These are phyloP conservation scores for Zygoascus ofunaensis DNA, from an alignment of 805 yeast species.

Conservation along the genomic window DNA sequence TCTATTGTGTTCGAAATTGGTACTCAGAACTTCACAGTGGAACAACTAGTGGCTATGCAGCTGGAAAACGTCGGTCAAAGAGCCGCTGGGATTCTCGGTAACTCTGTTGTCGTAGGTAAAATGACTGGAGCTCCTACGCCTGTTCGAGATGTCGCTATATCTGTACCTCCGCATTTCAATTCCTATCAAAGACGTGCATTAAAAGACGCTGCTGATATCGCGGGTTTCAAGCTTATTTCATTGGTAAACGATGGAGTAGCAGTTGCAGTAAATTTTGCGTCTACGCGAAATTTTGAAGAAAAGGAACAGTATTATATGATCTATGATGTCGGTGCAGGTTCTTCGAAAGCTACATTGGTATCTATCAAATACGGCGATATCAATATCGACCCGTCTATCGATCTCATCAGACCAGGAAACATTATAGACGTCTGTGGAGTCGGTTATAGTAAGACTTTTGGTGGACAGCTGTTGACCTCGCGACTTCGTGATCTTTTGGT, in stretches of 20 bases:
- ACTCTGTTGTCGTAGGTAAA: constrained; percentile 36
- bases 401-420: constrained; percentile 20
- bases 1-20: constrained; percentile 50
- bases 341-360: constrained; percentile 79
- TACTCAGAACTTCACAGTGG: constrained; percentile 46
- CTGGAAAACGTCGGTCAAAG: constrained; percentile 55
- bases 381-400: constrained; percentile 6
- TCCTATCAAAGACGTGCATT: constrained; percentile 62
- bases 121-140: background rate
- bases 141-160: constrained; percentile 58
- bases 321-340: constrained; percentile 89
- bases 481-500: constrained; percentile 52
- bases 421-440: constrained; percentile 59
- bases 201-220: constrained; percentile 60
- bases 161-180: constrained; percentile 67
- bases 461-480: constrained; percentile 69
- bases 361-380: constrained; percentile 41
- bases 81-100: constrained; percentile 51
- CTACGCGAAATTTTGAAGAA: constrained; percentile 40
- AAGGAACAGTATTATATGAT: constrained; percentile 56
- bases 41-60: constrained; percentile 81
- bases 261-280: constrained; percentile 72
- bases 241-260: constrained; percentile 90
- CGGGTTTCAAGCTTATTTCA: constrained; percentile 55
- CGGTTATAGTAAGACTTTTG: constrained; percentile 57